phyloP scores from a whole-genome alignment of 2,329 filamentous ascomycete genomes.

The Penicillium sp. region DNA sequence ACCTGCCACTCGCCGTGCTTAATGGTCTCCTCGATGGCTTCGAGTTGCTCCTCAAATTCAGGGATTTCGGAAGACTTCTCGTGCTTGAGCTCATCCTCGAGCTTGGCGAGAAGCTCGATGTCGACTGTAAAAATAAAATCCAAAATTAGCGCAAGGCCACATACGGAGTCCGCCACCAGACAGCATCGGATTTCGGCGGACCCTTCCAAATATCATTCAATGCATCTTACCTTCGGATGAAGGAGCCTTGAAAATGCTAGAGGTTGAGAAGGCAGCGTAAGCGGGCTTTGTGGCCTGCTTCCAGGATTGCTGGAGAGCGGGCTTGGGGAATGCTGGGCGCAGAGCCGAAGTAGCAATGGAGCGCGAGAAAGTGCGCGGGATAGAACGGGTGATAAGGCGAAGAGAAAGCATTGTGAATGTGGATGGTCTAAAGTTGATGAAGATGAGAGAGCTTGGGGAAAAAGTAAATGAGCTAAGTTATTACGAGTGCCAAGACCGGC shows the following conservation, averaged over 20 bases:
- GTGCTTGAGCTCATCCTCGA: conserved; percentile 78
- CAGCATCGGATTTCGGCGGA: not conserved
- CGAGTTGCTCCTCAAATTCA: conserved; percentile 72
- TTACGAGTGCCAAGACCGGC: conserved; percentile 26
- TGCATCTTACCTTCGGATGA: conserved; percentile 47
- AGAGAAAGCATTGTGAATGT: conserved; percentile 66
- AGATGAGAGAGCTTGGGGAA: conserved; percentile 19
- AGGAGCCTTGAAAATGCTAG: conserved; percentile 42
- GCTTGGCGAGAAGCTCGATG: conserved; percentile 79
- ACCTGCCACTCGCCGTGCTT: conserved; percentile 79
- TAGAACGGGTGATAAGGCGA: conserved; percentile 63
- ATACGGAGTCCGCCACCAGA: not conserved
- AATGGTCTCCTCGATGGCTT: conserved; percentile 89
- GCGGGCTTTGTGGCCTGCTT: conserved; percentile 45
- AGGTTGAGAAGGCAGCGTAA: conserved; percentile 51
- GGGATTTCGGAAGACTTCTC: conserved; percentile 78
- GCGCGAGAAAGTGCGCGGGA: conserved; percentile 64
- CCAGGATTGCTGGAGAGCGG: conserved; percentile 52
- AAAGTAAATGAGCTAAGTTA: conserved; percentile 28
- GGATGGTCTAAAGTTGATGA: conserved; percentile 10
- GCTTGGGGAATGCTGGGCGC: conserved; percentile 52
- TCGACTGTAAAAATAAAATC: conserved; percentile 52
- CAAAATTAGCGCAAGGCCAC: conserved; percentile 7
- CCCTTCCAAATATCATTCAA: too few species aligned
- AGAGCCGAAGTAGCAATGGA: conserved; percentile 52